Percentiles rank a stretch among this genome's conserved stretches.
phyloP scores from a whole-genome alignment of 2,329 filamentous ascomycete genomes.

The Fusarium annulatum region DNA sequence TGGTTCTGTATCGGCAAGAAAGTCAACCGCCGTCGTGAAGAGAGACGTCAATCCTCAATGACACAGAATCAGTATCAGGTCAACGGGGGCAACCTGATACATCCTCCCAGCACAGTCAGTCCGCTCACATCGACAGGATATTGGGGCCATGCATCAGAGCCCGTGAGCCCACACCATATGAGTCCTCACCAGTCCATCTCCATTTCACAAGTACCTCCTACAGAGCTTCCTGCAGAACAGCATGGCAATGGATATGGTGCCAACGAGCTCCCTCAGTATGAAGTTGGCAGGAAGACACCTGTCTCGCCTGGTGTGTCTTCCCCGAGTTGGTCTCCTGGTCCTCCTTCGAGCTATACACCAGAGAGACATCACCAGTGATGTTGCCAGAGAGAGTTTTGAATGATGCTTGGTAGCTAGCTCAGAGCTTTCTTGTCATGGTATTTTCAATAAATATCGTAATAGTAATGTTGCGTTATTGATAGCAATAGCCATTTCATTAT shows the following conservation, averaged over 20 bases:
- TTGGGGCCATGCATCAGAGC: not conserved
- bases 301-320: not conserved
- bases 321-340: not conserved
- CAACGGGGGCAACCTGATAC: not conserved
- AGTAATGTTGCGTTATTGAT: not conserved
- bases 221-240: not conserved
- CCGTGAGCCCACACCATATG: not conserved
- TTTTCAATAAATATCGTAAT: not conserved
- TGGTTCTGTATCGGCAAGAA: not conserved
- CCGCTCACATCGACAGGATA: not conserved
- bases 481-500: not conserved
- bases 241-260: not conserved
- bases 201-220: not conserved
- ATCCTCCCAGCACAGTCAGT: not conserved
- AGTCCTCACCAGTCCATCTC: not conserved
- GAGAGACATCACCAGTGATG: not conserved
- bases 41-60: not conserved
- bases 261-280: not conserved
- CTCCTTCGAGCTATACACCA: not conserved
- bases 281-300: not conserved
- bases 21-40: not conserved
- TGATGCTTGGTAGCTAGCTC: accelerated
- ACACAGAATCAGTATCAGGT: not conserved
- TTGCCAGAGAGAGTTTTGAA: not conserved
- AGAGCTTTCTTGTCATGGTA: accelerated